Percentiles rank a stretch among this genome's conserved stretches.
phyloP scores from a whole-genome alignment of 2,329 filamentous ascomycete species.

The Aspergillus sp. region DNA sequence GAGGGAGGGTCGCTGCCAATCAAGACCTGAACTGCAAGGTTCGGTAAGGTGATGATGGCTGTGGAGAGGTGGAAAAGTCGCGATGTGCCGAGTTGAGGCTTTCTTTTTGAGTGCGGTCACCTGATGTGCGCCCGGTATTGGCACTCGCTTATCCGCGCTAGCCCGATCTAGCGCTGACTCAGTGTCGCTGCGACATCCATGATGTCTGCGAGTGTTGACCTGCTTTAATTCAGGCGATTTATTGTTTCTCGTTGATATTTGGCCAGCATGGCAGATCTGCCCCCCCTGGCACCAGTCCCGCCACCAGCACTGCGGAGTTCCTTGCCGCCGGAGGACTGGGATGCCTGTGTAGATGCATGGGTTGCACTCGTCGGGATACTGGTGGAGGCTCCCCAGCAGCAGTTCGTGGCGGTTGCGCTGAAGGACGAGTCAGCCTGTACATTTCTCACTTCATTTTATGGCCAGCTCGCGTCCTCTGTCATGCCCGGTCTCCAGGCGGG shows the following conservation, averaged over 20 bases:
- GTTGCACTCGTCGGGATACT: conserved; percentile 56
- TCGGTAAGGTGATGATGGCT: conserved; percentile 69
- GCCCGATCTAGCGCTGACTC: conserved; percentile 15
- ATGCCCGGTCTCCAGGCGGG: conserved; percentile 18
- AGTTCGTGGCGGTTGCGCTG: conserved; percentile 44
- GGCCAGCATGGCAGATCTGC: conserved; percentile 43
- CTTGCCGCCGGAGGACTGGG: conserved; percentile 64
- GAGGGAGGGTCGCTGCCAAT: conserved; percentile 43
- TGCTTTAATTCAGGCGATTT: conserved; percentile 5
- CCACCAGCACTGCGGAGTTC: conserved; percentile 55
- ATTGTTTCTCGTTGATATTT: neutral
- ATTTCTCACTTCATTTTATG: conserved; percentile 61
- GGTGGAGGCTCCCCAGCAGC: conserved; percentile 47
- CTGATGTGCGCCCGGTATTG: no score
- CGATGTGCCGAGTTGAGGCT: conserved; percentile 6
- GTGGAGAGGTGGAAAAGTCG: conserved; percentile 15
- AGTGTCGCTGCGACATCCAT: conserved; percentile 1
- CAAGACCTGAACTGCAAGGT: conserved; percentile 72
- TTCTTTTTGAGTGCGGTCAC: conserved; percentile 19
- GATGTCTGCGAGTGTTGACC: conserved; percentile 1
- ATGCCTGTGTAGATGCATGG: conserved; percentile 69
- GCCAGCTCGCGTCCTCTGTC: conserved; percentile 40
- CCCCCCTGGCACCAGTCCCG: conserved; percentile 70
- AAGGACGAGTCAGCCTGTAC: conserved; percentile 50
- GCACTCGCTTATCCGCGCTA: conserved; percentile 34